Conservation (phyloP, 331 rosid genomes). For the Dryas integrifolia region DNA sequence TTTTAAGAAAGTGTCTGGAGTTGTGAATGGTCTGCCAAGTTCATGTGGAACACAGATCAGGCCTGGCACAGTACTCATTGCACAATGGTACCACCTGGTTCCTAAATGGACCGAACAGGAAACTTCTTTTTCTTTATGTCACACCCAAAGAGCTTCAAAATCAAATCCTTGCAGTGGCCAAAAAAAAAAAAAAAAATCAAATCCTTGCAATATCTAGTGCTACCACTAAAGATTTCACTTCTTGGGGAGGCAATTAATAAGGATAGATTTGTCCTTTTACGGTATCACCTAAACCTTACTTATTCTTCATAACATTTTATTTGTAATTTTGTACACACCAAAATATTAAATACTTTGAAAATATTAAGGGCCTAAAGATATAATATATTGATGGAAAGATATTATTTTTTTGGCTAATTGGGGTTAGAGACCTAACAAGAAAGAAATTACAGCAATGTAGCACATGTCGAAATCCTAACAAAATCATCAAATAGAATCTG, state of each 20-base stretch:
- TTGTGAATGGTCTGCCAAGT: neutral
- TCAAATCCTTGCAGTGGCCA: slow-evolving; percentile 16
- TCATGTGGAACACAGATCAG: slow-evolving; percentile 15
- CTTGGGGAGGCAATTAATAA: neutral
- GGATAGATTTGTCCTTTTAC: slow-evolving; percentile 29
- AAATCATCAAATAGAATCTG: too few relatives aligned
- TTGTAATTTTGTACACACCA: too few relatives aligned
- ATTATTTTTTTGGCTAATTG: too few relatives aligned
- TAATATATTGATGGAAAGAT: too few relatives aligned
- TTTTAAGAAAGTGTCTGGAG: neutral
- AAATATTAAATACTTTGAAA: too few relatives aligned
- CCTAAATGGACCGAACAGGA: slow-evolving; percentile 9
- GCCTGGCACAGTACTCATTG: neutral
- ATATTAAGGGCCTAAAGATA: too few relatives aligned
- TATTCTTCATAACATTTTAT: too few relatives aligned
- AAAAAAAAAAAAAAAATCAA: neutral
- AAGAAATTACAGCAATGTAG: too few relatives aligned
- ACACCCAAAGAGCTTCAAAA: slow-evolving; percentile 5
- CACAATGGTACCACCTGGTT: slow-evolving; percentile 11
- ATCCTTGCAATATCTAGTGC: slow-evolving; percentile 11
- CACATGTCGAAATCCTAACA: too few relatives aligned
- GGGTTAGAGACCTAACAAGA: too few relatives aligned
- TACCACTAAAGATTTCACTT: neutral
- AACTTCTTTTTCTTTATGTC: slow-evolving; percentile 18
- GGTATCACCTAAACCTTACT: slow-evolving; percentile 7